Conservation (phyloP, 352 stramenopile species). For the Paralagenidium karlingii region DNA sequence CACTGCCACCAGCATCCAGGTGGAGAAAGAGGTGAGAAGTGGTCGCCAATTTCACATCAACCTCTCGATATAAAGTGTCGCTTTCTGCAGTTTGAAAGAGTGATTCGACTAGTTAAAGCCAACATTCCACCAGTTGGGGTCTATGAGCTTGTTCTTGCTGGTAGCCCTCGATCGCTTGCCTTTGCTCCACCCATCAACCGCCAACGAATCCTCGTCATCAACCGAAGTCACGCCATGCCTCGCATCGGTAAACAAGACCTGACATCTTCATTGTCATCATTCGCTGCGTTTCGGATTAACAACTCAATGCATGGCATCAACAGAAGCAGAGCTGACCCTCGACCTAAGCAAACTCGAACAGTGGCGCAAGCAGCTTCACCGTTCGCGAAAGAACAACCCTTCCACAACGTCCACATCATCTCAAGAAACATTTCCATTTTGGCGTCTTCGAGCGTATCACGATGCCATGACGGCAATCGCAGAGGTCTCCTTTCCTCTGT, state of each 20-base stretch:
- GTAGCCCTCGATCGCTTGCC: too few species aligned
- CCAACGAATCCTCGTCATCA: constrained; percentile 55
- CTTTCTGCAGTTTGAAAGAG: constrained; percentile 30
- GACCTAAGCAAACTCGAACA: constrained; percentile 18
- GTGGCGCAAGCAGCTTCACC: constrained; percentile 2
- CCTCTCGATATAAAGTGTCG: too few species aligned
- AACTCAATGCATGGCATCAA: too few species aligned
- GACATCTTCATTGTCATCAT: neutral
- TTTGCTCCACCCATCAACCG: too few species aligned
- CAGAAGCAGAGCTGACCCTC: constrained; percentile 38
- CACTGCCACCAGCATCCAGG: constrained; percentile 6
- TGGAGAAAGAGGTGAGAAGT: constrained; percentile 26
- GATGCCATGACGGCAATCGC: constrained; percentile 22
- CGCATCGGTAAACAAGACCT: constrained; percentile 26
- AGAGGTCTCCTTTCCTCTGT: too few species aligned
- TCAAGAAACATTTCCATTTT: constrained; percentile 15
- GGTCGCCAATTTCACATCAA: too few species aligned
- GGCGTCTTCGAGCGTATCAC: constrained; percentile 24
- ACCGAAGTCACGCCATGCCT: constrained; percentile 28
- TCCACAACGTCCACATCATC: constrained; percentile 9
- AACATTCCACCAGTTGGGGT: too few species aligned
- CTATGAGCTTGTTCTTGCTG: too few species aligned
- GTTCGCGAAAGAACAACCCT: neutral
- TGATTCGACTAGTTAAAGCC: too few species aligned
- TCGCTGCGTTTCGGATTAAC: too few species aligned